phyloP scores from a whole-genome alignment of 1,139 yeast species.

The Blastobotrys elegans region DNA sequence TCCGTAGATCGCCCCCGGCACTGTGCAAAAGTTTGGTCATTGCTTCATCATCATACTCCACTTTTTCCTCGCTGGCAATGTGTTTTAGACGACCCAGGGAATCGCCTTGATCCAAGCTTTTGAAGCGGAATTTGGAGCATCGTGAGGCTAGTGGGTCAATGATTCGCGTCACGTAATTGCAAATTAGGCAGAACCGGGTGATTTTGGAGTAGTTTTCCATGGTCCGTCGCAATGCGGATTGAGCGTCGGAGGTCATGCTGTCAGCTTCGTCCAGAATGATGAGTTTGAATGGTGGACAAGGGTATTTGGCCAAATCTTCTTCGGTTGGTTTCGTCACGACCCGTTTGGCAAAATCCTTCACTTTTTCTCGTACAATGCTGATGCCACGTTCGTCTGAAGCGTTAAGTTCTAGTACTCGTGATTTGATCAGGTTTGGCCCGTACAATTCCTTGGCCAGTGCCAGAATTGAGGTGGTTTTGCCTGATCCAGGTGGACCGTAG shows the following conservation, averaged over 20 bases:
- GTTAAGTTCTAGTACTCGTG: slow-evolving; percentile 87
- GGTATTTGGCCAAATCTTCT: slow-evolving; percentile 65
- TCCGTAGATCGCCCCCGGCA: slow-evolving; percentile 86
- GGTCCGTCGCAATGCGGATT: slow-evolving; percentile 88
- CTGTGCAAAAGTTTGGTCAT: slow-evolving; percentile 59
- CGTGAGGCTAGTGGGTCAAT: slow-evolving; percentile 95
- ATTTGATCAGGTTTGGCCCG: slow-evolving; percentile 77
- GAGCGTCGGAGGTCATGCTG: slow-evolving; percentile 98
- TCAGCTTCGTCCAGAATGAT: slow-evolving; percentile 70
- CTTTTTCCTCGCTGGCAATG: slow-evolving; percentile 49
- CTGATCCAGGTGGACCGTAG: slow-evolving; percentile 98
- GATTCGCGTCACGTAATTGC: slow-evolving; percentile 93
- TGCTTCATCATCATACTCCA: slow-evolving; percentile 47
- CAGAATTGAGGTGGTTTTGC: slow-evolving; percentile 87
- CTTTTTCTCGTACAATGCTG: slow-evolving; percentile 78
- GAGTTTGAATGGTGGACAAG: slow-evolving; percentile 47
- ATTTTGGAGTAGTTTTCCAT: slow-evolving; percentile 93
- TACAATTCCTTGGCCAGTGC: slow-evolving; percentile 88
- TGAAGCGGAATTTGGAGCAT: slow-evolving; percentile 91
- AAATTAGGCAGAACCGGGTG: slow-evolving; percentile 87
- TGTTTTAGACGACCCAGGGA: slow-evolving; percentile 62
- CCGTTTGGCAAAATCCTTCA: slow-evolving; percentile 79
- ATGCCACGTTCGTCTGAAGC: slow-evolving; percentile 87
- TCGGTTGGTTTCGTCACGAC: slow-evolving; percentile 76
- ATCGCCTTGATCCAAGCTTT: slow-evolving; percentile 63